Base-by-base conservation (phyloP, 129 eudicot species). In the Heracleum sosnowskyi region DNA sequence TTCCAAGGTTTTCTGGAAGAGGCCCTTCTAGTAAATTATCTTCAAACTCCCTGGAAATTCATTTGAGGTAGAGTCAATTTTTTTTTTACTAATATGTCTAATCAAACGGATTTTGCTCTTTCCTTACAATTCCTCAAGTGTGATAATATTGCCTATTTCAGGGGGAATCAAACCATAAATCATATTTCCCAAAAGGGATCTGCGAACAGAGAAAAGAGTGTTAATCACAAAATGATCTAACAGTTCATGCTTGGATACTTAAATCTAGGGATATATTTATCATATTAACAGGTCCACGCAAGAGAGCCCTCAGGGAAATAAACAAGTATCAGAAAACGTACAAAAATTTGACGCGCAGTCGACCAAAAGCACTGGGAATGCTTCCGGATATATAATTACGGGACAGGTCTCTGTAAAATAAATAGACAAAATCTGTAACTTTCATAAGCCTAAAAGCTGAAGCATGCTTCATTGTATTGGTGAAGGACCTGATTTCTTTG, bases 371-470 rank as follows among this genome's bases (percentile, higher is more conserved):
- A 16, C 84, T 17, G 2, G 98, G 98, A 83, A 94, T 88, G n/a
- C 93, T 72, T 78, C 98, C 98, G 80, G 79, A 84, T 26, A 94
- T 29, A 85, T 88, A 89, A 84, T 91, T 94, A 33, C 88, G 91
- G 73, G 93, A 35, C 45, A 94, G 83, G 76, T 94, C 98, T 70
- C 98, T 93, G 96, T 40, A 26, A 11, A n/a, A 39, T 10, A 40
- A 0, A 24, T 8, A 72, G n/a, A 18, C 46, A 42, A 8, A 42
- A 42, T 42, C 2, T 42, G 46, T 26, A 26, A n/a, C 1, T 9
- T 45, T 45, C 51, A 11, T 12, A 11, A 45, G 9, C 0, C 9
- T 36, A 34, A 20, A 33, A 16, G 4, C 39, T 69, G 26, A 69
- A 36, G 44, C 28, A 17, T 69, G 18, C 13, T 18, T 69, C 4